Evolutionary conservation across 1,284 basidiomycete genomes (phyloP).

Genomic region (Clitocybe nebularis): DNA sequence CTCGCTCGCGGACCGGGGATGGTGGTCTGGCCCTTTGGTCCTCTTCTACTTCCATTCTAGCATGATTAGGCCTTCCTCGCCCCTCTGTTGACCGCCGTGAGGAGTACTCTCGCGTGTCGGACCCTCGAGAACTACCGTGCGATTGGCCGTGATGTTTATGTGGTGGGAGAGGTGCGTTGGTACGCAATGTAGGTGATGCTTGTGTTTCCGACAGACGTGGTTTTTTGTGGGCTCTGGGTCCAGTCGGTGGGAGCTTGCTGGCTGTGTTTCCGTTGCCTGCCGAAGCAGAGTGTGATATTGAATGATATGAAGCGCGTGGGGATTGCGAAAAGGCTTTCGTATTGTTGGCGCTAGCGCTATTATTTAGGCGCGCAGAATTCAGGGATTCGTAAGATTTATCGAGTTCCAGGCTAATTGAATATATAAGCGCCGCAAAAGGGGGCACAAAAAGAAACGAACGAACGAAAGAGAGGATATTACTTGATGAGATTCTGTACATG

Average conservation of each 20-base stretch:
- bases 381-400: slow-evolving; percentile 68
- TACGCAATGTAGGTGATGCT: slow-evolving; percentile 34
- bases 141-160: slow-evolving; percentile 22
- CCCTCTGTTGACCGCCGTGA: slow-evolving; percentile 37
- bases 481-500: slow-evolving; percentile 62
- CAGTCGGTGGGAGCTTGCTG: slow-evolving; percentile 65
- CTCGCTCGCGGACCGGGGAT: slow-evolving; percentile 30
- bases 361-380: slow-evolving; percentile 37
- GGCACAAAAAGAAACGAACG: slow-evolving; percentile 25
- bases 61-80: slow-evolving; percentile 26
- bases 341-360: slow-evolving; percentile 31
- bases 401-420: slow-evolving; percentile 49
- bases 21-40: slow-evolving; percentile 37
- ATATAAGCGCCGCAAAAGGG: slow-evolving; percentile 14
- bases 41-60: slow-evolving; percentile 61
- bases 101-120: slow-evolving; percentile 26
- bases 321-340: slow-evolving; percentile 37
- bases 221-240: slow-evolving; percentile 73
- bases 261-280: slow-evolving; percentile 28
- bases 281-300: slow-evolving; percentile 19
- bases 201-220: slow-evolving; percentile 60
- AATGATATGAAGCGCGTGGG: slow-evolving; percentile 35
- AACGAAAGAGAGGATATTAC: slow-evolving; percentile 69
- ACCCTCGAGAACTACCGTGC: slow-evolving; percentile 14
- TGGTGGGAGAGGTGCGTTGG: slow-evolving; percentile 27